phyloP scores from a whole-genome alignment of 169 alveolate genomes.

The Fabrea salina region DNA sequence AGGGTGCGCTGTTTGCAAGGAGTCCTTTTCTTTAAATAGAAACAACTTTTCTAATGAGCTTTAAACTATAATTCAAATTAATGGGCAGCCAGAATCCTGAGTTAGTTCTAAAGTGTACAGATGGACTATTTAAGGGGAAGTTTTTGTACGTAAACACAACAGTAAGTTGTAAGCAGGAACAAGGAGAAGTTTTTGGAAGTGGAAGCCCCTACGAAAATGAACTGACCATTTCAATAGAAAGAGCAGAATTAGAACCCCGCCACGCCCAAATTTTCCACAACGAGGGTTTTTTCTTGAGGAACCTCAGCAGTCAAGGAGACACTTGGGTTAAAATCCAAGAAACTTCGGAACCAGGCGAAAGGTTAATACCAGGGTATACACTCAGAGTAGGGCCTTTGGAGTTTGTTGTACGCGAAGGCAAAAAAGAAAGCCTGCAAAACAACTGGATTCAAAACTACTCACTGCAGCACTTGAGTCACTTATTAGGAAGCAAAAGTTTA shows the following conservation, averaged over 20 bases:
- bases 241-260: constrained; percentile 41
- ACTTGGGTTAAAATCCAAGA: constrained; percentile 58
- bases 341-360: not conserved
- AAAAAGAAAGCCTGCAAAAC: not conserved
- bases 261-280: constrained; percentile 48
- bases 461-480: not conserved
- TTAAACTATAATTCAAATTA: no score
- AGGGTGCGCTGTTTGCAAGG: no score
- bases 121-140: constrained; percentile 59
- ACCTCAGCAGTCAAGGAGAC: constrained; percentile 40
- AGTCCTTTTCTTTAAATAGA: no score
- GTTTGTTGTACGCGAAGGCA: not conserved
- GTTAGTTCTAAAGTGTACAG: constrained; percentile 54
- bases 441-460: not conserved
- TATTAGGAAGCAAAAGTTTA: not conserved
- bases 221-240: constrained; percentile 52
- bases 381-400: not conserved
- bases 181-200: constrained; percentile 56
- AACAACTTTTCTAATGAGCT: no score
- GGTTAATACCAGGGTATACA: not conserved
- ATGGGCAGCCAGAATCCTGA: no score
- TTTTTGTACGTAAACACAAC: constrained; percentile 58
- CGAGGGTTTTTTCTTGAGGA: constrained; percentile 37
- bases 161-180: constrained; percentile 32
- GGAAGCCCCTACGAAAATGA: constrained; percentile 53